These are phyloP conservation scores for Tothia fuscella DNA, from an alignment of 2,329 filamentous ascomycete species.

Conservation along the genomic window DNA sequence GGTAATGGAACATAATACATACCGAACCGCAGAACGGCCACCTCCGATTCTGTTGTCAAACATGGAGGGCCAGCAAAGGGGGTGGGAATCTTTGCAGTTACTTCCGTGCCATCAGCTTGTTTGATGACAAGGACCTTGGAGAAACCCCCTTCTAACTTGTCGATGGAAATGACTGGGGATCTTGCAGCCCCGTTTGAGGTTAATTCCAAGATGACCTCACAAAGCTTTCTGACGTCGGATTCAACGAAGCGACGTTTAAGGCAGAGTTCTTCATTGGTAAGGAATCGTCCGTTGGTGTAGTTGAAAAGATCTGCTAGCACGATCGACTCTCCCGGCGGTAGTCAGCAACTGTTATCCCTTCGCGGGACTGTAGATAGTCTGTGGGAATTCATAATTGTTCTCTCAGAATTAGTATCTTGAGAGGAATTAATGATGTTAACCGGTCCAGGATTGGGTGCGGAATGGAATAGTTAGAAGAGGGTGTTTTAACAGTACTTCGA, in stretches of 20 bases:
- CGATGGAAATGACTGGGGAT: slow-evolving; percentile 15
- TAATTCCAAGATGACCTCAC: slow-evolving; percentile 17
- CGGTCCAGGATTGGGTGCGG: no score
- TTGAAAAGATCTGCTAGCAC: slow-evolving; percentile 19
- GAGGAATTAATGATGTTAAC: no score
- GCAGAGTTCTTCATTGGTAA: neutral
- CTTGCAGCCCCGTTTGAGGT: no score
- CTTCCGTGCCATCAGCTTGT: slow-evolving; percentile 15
- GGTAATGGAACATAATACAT: no score
- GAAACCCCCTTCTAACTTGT: slow-evolving; percentile 23
- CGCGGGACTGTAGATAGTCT: no score
- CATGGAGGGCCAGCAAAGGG: slow-evolving; percentile 16
- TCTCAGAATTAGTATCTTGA: no score
- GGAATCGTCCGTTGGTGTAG: slow-evolving; percentile 6
- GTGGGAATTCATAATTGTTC: no score
- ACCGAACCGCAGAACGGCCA: slow-evolving; percentile 14
- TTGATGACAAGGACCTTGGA: slow-evolving; percentile 17
- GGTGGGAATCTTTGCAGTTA: slow-evolving; percentile 17
- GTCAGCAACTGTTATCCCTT: no score
- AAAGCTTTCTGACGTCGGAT: slow-evolving; percentile 16
- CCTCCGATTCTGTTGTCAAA: slow-evolving; percentile 15
- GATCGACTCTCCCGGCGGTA: no score
- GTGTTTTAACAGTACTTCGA: no score
- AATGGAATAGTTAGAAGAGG: no score
- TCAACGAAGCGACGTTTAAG: neutral